Percentiles rank a stretch among this genome's conserved stretches.
These are phyloP conservation scores for Corynespora cassiicola DNA, from an alignment of 2,329 filamentous ascomycete species.

Conservation along the genomic window DNA sequence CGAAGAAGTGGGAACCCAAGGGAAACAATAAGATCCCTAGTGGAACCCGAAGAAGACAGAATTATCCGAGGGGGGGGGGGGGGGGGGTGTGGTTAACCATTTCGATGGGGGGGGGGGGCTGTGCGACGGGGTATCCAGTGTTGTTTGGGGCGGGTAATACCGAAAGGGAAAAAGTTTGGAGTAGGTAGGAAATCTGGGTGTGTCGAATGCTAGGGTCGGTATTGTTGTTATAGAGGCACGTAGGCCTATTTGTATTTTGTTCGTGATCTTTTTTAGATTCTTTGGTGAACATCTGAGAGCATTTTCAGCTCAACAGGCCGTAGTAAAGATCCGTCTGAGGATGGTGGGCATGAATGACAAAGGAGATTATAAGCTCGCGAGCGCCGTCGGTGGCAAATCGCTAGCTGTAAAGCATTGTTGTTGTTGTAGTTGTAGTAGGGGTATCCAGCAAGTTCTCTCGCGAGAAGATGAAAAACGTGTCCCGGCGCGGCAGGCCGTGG, in stretches of 20 bases:
- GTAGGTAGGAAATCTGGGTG: conserved; percentile 18
- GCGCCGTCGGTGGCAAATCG: conserved; percentile 28
- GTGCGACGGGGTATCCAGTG: no score
- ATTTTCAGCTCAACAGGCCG: conserved; percentile 36
- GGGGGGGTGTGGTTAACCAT: conserved; percentile 11
- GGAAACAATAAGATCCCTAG: neutral
- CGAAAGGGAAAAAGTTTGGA: conserved; percentile 22
- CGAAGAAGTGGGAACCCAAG: conserved; percentile 15
- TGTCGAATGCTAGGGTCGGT: conserved; percentile 18
- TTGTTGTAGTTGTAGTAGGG: no score
- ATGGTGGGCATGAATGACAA: conserved; percentile 42
- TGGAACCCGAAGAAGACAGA: conserved; percentile 3
- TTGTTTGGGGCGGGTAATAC: no score
- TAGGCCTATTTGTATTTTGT: conserved; percentile 38
- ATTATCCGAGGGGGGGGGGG: neutral
- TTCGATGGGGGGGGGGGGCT: no score
- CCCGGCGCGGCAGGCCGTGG: conserved; percentile 25
- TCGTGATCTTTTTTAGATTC: conserved; percentile 43
- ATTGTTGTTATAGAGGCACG: conserved; percentile 33
- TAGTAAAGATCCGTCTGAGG: conserved; percentile 38
- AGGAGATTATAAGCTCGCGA: conserved; percentile 41
- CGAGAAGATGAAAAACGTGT: conserved; percentile 29
- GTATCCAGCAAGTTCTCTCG: conserved; percentile 35
- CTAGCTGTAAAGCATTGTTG: conserved; percentile 30
- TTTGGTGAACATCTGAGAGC: conserved; percentile 33